Evolutionary conservation across 2,329 filamentous ascomycete genomes (phyloP), one percentile per base, ranked within the genome.

Genomic region (Aspergillus hortae): DNA sequence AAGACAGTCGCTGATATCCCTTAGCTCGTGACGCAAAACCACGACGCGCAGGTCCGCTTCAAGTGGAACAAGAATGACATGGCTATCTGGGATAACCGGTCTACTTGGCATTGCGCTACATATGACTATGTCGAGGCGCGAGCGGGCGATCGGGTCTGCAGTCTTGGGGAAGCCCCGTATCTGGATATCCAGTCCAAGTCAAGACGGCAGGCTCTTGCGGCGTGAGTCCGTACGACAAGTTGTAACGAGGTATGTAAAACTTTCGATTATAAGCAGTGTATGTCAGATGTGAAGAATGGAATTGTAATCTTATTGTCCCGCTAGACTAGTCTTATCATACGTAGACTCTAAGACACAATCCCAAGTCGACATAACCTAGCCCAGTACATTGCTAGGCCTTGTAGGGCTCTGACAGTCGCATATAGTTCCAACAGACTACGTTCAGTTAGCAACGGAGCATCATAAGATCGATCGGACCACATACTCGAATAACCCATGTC

Each of bases 401-500:
- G 21, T 55, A 63, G 12, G 58, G 48, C 49, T 69, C 73, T 2
- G 73, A 75, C 4, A 83, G 69, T 30, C 73, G 68, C 70, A 84
- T 73, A 52, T 79, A 78, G 48, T 80, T 75, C 76, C 79, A 82
- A 64, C 80, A 82, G 60, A 82, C 80, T 83, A 49, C 7, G 33
- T 10, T 2, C 27, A 4, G 44, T 61, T 35, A 63, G 43, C 15
- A 33, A n/a, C 4, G 9, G 3, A 2, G 19, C 4, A 17, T 10
- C 7, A 10, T 30, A n/a, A 4, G 44, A n/a, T 9, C 25, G 35
- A n/a, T 9, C 25, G 35, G 40, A 23, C 21, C 45, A 79, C 83
- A 75, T 71, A 85, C 82, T 85, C 6, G 71, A 74, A 61, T 84
- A 84, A 0, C 80, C 87, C 50, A 91, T 71, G 62, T 90, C 87